Conservation (phyloP, 352 stramenopile species). For the Pythium apleroticum region DNA sequence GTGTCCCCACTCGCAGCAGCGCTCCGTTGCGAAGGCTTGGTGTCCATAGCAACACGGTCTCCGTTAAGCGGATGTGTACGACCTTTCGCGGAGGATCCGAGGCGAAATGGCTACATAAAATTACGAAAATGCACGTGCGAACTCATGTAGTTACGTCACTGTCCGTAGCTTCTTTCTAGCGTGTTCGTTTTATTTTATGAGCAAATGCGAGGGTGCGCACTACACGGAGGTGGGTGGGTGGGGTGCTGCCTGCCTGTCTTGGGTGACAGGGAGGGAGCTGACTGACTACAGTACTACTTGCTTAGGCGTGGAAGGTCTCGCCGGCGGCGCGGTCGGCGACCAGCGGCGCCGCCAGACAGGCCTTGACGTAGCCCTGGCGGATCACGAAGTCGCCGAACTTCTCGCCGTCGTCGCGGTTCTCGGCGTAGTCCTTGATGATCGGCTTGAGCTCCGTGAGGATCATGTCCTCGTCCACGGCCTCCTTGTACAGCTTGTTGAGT, state of each 20-base stretch:
- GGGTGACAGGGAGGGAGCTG: background rate
- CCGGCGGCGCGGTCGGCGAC: constrained; percentile 61
- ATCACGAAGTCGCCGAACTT: constrained; percentile 88
- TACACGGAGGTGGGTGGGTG: too few species aligned
- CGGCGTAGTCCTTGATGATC: constrained; percentile 79
- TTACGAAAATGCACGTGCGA: background rate
- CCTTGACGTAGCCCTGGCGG: constrained; percentile 67
- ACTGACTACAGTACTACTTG: background rate
- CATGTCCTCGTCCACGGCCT: constrained; percentile 72
- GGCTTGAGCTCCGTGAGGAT: constrained; percentile 70
- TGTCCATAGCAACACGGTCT: background rate
- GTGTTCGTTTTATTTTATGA: background rate
- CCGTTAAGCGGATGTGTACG: background rate
- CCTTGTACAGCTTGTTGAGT: constrained; percentile 85
- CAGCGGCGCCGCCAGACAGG: constrained; percentile 58
- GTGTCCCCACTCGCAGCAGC: background rate
- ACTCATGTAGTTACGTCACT: too few species aligned
- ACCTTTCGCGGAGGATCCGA: background rate
- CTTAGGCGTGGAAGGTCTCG: constrained; percentile 68
- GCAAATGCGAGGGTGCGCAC: background rate
- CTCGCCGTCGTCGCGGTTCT: constrained; percentile 59
- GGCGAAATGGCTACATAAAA: background rate
- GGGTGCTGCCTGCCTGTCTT: background rate
- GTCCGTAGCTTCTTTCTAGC: too few species aligned
- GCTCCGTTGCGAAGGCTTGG: background rate